These are phyloP conservation scores for Closterium sp. DNA, from an alignment of 139 green algal species.

Conservation along the genomic window DNA sequence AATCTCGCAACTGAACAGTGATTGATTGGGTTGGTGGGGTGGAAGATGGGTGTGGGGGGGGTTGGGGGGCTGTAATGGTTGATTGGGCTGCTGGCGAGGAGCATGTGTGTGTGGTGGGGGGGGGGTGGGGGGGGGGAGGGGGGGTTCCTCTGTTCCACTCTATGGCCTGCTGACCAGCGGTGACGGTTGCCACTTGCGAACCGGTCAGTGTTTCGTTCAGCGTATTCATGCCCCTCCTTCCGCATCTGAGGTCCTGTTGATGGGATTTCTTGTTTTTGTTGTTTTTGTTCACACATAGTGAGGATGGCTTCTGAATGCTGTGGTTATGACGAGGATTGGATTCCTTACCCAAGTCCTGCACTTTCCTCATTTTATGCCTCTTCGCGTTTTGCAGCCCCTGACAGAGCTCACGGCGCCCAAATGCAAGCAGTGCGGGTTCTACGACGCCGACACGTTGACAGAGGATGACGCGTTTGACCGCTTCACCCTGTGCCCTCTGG, in stretches of 20 bases:
- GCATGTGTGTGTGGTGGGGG: too few species aligned
- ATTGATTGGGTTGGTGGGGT: background rate
- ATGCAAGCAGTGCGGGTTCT: conserved; percentile 36
- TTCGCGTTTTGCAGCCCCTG: conserved; percentile 15
- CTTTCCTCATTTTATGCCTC: background rate
- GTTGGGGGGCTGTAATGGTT: too few species aligned
- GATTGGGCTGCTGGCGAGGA: too few species aligned
- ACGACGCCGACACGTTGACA: conserved; percentile 34
- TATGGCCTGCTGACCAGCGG: background rate
- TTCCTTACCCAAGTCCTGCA: background rate
- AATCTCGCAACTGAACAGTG: background rate
- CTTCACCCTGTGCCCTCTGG: conserved; percentile 52
- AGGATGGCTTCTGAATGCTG: background rate
- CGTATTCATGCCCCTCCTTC: background rate
- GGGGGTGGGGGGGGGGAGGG: too few species aligned
- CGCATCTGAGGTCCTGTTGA: background rate
- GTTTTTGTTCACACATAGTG: background rate
- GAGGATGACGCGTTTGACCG: conserved; percentile 22
- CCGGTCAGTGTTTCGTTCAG: background rate
- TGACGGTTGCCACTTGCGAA: background rate
- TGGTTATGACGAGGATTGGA: background rate
- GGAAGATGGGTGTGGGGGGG: background rate
- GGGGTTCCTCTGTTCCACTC: too few species aligned
- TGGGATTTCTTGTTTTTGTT: background rate
- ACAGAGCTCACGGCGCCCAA: background rate